phyloP scores from a whole-genome alignment of 2,329 filamentous ascomycete species.

The Talaromyces sp. region DNA sequence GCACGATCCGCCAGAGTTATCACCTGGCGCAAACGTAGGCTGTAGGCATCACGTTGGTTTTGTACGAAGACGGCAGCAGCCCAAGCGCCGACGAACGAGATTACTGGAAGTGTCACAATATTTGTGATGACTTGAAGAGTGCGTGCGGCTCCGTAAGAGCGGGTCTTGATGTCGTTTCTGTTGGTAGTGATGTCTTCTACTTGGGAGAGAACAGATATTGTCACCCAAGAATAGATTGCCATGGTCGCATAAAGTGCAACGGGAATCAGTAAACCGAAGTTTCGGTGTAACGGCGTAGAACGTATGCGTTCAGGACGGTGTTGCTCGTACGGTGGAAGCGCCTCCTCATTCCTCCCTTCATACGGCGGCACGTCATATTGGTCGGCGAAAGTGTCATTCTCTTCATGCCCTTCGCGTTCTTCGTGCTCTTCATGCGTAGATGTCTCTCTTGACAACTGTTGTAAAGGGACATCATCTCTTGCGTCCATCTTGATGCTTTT shows the following conservation, averaged over 20 bases:
- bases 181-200: background rate
- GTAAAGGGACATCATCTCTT: constrained; percentile 2
- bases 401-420: background rate
- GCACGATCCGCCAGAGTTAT: constrained; percentile 24
- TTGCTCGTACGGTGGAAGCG: constrained; percentile 13
- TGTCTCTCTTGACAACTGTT: background rate
- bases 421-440: background rate
- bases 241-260: constrained; percentile 1
- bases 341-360: background rate
- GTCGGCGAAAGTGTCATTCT: background rate
- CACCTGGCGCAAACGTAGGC: constrained; percentile 23
- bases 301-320: background rate
- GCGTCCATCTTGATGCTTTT: constrained; percentile 1
- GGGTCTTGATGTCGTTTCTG: background rate
- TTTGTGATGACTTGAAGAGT: background rate
- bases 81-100: constrained; percentile 13
- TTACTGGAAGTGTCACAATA: constrained; percentile 10
- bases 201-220: constrained; percentile 4
- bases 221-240: constrained; percentile 12
- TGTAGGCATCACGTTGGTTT: constrained; percentile 17
- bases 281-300: constrained; percentile 9
- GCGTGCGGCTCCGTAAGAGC: constrained; percentile 7
- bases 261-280: constrained; percentile 3
- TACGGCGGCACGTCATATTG: constrained; percentile 8
- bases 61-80: constrained; percentile 25